These are phyloP conservation scores for Lenwebbia sp. DNA, from an alignment of 345 rosid genomes.

Conservation along the genomic window DNA sequence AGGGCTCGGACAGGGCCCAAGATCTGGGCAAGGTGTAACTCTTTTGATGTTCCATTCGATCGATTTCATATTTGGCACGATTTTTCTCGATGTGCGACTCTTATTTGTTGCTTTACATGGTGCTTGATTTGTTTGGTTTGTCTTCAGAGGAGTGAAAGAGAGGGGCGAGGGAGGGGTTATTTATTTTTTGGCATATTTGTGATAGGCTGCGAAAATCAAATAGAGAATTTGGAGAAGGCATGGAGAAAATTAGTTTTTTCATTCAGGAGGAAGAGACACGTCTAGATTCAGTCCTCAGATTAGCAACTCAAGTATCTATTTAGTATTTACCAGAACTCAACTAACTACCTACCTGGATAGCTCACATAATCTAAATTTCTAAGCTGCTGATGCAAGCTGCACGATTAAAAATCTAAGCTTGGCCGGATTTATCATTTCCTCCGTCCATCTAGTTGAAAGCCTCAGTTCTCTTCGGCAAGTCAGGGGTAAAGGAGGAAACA, in stretches of 20 bases:
- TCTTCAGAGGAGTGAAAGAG: not conserved
- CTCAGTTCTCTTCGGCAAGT: not conserved
- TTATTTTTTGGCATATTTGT: not conserved
- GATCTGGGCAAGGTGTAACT: conserved; percentile 40
- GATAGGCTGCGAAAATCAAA: not conserved
- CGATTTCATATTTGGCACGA: not conserved
- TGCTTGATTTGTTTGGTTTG: not conserved
- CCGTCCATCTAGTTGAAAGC: not conserved
- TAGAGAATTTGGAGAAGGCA: not conserved
- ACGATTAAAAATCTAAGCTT: not conserved
- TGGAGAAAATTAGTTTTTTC: too few relatives aligned
- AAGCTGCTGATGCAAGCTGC: not conserved
- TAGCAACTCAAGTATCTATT: not conserved
- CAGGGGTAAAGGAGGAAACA: not conserved
- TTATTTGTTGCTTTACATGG: not conserved
- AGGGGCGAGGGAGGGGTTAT: not conserved
- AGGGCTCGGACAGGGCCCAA: conserved; percentile 33
- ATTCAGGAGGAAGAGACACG: not conserved
- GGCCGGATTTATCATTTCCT: not conserved
- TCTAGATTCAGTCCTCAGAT: not conserved
- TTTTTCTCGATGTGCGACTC: not conserved
- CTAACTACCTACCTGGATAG: not conserved
- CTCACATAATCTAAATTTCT: not conserved
- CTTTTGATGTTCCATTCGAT: not conserved
- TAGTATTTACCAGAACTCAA: not conserved